Conservation (phyloP, 345 rosid genomes). For the Corymbia maculata region DNA sequence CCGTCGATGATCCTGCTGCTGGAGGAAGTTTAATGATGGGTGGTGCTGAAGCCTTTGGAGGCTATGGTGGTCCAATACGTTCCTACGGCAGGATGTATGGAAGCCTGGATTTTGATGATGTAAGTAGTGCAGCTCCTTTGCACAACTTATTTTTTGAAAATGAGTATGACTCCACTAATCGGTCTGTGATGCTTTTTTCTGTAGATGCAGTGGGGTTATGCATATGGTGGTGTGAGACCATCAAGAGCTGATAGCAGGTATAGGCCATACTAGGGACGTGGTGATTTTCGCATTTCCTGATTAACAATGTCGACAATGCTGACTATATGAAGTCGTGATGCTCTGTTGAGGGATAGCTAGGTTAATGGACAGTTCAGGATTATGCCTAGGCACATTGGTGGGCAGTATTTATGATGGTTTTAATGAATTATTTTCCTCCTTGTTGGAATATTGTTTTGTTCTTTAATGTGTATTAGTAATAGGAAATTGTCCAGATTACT, state of each 20-base stretch:
- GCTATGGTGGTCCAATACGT: conserved; percentile 87
- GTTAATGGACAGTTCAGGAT: not conserved
- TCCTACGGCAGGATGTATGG: conserved; percentile 79
- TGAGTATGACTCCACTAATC: not conserved
- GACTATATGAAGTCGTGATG: not conserved
- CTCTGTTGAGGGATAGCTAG: not conserved
- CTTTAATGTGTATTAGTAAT: not conserved
- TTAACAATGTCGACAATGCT: not conserved
- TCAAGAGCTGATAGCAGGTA: conserved; percentile 88
- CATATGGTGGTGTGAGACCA: conserved; percentile 29
- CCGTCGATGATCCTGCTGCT: conserved; percentile 81
- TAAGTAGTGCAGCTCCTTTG: conserved; percentile 19
- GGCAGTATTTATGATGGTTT: not conserved
- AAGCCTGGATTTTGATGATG: conserved; percentile 60
- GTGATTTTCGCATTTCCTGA: not conserved
- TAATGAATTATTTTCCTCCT: not conserved
- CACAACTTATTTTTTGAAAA: not conserved
- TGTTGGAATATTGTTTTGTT: not conserved
- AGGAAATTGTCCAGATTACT: not conserved
- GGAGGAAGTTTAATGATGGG: conserved; percentile 49
- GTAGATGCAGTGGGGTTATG: conserved; percentile 5
- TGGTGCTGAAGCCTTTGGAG: conserved; percentile 47
- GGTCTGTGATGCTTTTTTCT: not conserved
- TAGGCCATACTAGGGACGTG: conserved; percentile 56
- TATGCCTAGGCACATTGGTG: not conserved